phyloP scores from a whole-genome alignment of 371 early-diverging fungal genomes.

The Sporodiniella umbellata region DNA sequence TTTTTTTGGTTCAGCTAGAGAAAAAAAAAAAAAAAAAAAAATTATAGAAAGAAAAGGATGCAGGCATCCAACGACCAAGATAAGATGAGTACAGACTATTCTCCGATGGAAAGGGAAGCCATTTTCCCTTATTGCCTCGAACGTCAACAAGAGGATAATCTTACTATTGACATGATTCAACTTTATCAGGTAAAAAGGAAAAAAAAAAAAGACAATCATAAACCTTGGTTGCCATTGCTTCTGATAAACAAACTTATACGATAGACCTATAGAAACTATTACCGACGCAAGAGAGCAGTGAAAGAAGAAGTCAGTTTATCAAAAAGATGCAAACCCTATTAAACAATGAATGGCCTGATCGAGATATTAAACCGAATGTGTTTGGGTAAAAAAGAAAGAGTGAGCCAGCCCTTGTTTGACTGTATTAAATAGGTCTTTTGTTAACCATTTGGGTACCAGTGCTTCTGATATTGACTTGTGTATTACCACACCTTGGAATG shows the following conservation, averaged over 20 bases:
- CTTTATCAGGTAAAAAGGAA: constrained; percentile 21
- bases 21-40: not conserved
- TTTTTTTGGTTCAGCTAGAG: not conserved
- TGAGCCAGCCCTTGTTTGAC: too few relatives aligned
- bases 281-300: constrained; percentile 57
- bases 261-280: constrained; percentile 30
- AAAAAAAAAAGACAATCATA: too few relatives aligned
- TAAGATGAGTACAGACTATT: not conserved
- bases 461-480: constrained; percentile 64
- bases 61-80: constrained; percentile 20
- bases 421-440: constrained; percentile 52
- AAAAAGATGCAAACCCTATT: constrained; percentile 53
- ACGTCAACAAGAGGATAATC: constrained; percentile 18
- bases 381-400: constrained; percentile 56
- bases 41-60: constrained; percentile 19
- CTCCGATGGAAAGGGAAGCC: constrained; percentile 6
- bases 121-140: constrained; percentile 14
- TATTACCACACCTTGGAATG: constrained; percentile 55
- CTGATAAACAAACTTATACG: too few relatives aligned
- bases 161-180: constrained; percentile 13
- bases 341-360: constrained; percentile 55
- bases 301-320: constrained; percentile 49
- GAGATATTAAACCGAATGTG: constrained; percentile 56
- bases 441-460: constrained; percentile 55
- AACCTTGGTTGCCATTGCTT: too few relatives aligned